phyloP scores from a whole-genome alignment of 495 filamentous ascomycete genomes.

The Ramalina peruviana region DNA sequence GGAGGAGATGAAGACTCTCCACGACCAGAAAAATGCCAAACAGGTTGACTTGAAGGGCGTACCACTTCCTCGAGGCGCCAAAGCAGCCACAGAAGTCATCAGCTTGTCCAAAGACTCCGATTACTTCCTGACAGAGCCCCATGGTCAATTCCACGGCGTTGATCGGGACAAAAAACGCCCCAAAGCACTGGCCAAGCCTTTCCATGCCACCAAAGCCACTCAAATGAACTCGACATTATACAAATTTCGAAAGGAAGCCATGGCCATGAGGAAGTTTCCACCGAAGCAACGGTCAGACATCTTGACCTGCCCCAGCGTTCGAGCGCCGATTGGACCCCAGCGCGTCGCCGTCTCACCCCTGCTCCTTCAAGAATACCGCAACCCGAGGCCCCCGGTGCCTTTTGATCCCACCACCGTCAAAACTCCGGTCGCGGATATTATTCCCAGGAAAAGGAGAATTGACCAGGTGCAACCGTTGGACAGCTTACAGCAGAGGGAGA shows the following conservation, averaged over 20 bases:
- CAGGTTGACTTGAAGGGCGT: conserved; percentile 7
- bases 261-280: conserved; percentile 25
- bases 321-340: conserved; percentile 24
- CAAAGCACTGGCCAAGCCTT: not conserved
- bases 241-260: conserved; percentile 19
- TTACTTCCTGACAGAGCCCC: not conserved
- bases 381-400: conserved; percentile 10
- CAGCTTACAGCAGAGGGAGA: conserved; percentile 6
- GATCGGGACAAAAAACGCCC: not conserved
- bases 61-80: conserved; percentile 4
- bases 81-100: not conserved
- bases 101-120: not conserved
- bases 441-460: conserved; percentile 5
- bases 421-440: not conserved
- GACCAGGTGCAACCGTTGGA: not conserved
- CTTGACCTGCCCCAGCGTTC: conserved; percentile 27
- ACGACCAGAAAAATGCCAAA: conserved; percentile 32
- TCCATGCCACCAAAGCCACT: no score
- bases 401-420: conserved; percentile 6
- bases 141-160: not conserved
- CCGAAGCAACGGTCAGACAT: conserved; percentile 11
- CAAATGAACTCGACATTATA: conserved; percentile 3
- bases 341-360: conserved; percentile 27
- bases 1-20: conserved; percentile 34
- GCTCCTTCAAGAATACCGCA: conserved; percentile 31